Conservation (phyloP, 1,139 yeast genomes). For the Nakaseomyces bracarensis region DNA sequence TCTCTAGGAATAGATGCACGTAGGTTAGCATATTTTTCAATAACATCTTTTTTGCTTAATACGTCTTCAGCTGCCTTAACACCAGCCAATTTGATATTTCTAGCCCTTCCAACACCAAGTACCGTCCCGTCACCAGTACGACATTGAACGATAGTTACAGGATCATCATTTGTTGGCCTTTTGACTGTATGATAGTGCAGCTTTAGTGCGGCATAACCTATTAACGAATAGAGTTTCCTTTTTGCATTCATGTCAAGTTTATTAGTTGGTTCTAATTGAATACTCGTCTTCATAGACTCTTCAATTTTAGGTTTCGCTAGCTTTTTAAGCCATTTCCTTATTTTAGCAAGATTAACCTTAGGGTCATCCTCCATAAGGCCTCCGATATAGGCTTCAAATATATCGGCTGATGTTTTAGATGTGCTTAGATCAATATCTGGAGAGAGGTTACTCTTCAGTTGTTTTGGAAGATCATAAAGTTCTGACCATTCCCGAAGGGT, state of each 20-base stretch:
- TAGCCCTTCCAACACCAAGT: constrained; percentile 57
- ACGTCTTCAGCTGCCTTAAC: constrained; percentile 65
- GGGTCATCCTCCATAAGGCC: constrained; percentile 58
- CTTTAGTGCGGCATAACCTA: constrained; percentile 65
- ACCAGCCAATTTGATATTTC: constrained; percentile 59
- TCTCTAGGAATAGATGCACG: constrained; percentile 58
- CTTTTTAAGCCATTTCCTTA: constrained; percentile 52
- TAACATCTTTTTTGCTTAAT: constrained; percentile 45
- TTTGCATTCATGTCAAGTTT: constrained; percentile 39
- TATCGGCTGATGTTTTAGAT: constrained; percentile 33
- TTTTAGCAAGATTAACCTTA: constrained; percentile 39
- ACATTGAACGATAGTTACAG: constrained; percentile 54
- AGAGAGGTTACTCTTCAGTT: constrained; percentile 38
- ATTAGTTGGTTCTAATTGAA: constrained; percentile 19
- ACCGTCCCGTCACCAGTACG: constrained; percentile 52
- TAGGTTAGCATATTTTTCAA: constrained; percentile 56
- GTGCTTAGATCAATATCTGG: constrained; percentile 21
- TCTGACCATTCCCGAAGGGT: constrained; percentile 64
- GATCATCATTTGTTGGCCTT: constrained; percentile 45
- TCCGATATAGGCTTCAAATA: constrained; percentile 87
- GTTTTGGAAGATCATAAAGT: constrained; percentile 59
- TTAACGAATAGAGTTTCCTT: constrained; percentile 62
- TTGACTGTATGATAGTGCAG: constrained; percentile 56
- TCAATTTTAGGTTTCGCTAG: constrained; percentile 49
- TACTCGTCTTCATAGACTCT: constrained; percentile 23